Base-by-base conservation (phyloP, 805 yeast genomes). In the Metschnikowia bowlesiae region DNA sequence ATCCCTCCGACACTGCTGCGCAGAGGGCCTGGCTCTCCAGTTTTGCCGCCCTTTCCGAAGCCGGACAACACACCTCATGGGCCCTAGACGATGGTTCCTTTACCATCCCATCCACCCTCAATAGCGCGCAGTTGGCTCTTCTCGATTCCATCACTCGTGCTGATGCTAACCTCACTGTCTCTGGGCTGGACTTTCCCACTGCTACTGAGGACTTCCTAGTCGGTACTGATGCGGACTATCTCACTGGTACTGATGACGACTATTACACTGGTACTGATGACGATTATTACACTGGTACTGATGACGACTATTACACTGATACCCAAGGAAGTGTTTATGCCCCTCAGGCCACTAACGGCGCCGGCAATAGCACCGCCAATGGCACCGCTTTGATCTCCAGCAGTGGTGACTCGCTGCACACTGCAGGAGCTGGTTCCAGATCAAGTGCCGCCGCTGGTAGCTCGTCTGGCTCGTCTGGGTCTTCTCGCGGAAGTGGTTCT, bases 1-100 rank as follows among this genome's bases (percentile, higher is more conserved):
- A 35, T 9, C n/a, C 45, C 6, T 29, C 49, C 11, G 47, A 49
- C 47, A 29, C 39, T 31, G 10, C 44, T 16, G 54, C 53, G 2
- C 47, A 39, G 31, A 5, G n/a, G 16, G 26, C 35, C 26, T 49
- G 49, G 53, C 40, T 51, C 31, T 14, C 28, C 18, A 22, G 28
- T 6, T 47, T 44, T 28, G 46, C 40, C 11, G 16, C 46, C 37
- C 9, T 38, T 10, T 38, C 48, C 39, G 48, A 36, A 3, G 10
- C 48, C 31, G 48, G 45, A 6, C 6, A 13, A 7, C 16, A 32
- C 14, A n/a, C 22, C 31, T 14, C 22, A 14, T 1, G 8, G 6
- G 13, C 18, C 31, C 4, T 10, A 2, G 48, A 18, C 18, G 26
- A 14, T 9, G 13, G 4, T 8, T 13, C 39, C 7, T 42, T 9